Percentiles rank a stretch among this genome's conserved stretches.
Conservation (phyloP, 495 filamentous ascomycete species). For the Copromyces sp. region DNA sequence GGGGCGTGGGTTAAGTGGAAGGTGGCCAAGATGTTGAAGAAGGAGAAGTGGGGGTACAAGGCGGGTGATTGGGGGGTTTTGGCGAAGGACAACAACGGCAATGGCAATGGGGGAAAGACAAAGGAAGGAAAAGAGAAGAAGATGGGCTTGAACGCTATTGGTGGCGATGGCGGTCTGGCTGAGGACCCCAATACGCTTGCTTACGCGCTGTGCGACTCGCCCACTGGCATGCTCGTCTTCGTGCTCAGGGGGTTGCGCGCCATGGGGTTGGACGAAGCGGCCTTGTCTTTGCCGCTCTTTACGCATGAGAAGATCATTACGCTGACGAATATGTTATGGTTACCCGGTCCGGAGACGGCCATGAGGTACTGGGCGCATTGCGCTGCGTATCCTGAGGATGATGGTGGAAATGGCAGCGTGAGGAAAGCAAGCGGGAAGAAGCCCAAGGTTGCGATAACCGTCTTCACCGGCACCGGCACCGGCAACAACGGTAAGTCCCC, state of each 20-base stretch:
- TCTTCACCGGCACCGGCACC: slow-evolving; percentile 27
- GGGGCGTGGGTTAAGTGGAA: slow-evolving; percentile 34
- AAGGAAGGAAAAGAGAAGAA: background rate
- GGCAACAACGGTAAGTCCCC: slow-evolving; percentile 2
- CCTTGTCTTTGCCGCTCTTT: slow-evolving; percentile 8
- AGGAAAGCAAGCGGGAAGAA: slow-evolving; percentile 6
- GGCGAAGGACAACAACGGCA: background rate
- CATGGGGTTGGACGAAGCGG: slow-evolving; percentile 18
- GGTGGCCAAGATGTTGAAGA: slow-evolving; percentile 30
- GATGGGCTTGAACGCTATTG: background rate
- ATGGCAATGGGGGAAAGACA: background rate
- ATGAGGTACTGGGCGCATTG: slow-evolving; percentile 37
- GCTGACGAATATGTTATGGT: slow-evolving; percentile 36
- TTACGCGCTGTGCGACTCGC: slow-evolving; percentile 45
- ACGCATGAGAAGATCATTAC: slow-evolving; percentile 34
- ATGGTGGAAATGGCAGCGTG: background rate
- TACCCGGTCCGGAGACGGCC: slow-evolving; percentile 38
- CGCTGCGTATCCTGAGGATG: slow-evolving; percentile 18
- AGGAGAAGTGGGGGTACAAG: slow-evolving; percentile 31
- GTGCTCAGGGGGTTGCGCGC: slow-evolving; percentile 29
- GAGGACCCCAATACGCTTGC: slow-evolving; percentile 38
- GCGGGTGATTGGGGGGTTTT: slow-evolving; percentile 25
- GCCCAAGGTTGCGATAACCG: slow-evolving; percentile 33
- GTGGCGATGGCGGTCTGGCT: slow-evolving; percentile 1
- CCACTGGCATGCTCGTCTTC: slow-evolving; percentile 38